A percentile compares a stretch with the other conserved stretches of the same genome.
Conservation (phyloP, 768 basidiomycete species). For the Gymnopilus junonius region DNA sequence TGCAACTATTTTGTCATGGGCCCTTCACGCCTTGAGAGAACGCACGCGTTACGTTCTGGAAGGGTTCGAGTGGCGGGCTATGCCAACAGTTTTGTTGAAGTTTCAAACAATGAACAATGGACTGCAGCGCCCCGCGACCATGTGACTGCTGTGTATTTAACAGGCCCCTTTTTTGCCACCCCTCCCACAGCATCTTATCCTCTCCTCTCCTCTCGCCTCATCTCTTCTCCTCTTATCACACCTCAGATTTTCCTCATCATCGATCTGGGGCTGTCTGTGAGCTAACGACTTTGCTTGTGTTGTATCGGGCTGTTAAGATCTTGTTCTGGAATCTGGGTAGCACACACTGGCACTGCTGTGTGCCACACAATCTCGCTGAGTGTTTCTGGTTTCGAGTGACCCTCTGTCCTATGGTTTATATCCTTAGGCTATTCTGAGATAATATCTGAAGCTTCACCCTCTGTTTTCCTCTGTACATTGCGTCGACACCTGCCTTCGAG, state of each 20-base stretch:
- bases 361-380: not conserved
- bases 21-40: too few relatives aligned
- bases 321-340: not conserved
- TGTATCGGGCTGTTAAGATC: not conserved
- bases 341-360: not conserved
- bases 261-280: not conserved
- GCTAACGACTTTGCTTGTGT: not conserved
- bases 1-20: too few relatives aligned
- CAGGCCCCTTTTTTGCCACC: constrained; percentile 1
- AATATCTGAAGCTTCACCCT: too few relatives aligned
- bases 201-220: not conserved
- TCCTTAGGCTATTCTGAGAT: too few relatives aligned
- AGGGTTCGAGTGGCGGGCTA: too few relatives aligned
- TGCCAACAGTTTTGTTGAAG: too few relatives aligned
- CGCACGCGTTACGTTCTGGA: too few relatives aligned
- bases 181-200: not conserved
- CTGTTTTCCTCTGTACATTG: too few relatives aligned
- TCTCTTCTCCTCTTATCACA: not conserved
- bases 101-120: too few relatives aligned
- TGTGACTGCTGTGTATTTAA: constrained; percentile 8
- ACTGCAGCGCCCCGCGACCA: constrained; percentile 1
- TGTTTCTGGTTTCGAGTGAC: not conserved
- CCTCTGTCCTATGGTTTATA: too few relatives aligned
- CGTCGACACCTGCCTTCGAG: too few relatives aligned
- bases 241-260: too few relatives aligned